Evolutionary conservation across 2,329 filamentous ascomycete species (phyloP), one percentile per base, ranked within the genome.

Genomic region (Fusarium sp.): DNA sequence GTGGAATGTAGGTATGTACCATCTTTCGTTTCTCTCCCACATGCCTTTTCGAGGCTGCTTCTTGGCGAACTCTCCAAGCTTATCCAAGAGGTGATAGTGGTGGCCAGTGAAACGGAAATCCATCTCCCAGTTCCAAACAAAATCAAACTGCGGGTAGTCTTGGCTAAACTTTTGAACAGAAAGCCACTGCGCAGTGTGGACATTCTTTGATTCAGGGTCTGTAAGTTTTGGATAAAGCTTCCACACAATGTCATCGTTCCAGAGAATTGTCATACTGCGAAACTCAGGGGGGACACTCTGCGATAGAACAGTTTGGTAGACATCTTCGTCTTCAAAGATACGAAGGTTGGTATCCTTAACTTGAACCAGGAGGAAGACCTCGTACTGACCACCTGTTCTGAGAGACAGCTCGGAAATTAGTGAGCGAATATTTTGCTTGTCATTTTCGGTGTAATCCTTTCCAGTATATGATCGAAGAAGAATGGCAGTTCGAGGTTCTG

Each of bases 91-190:
- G 74, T 95, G 91, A 80, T 95, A 95, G 81, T 94, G 91, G 70
- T 96, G 92, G 12, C 93, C 93, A 0, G 90, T 93, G 76, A 92
- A 92, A 50, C 93, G 87, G 35, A 91, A 90, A 77, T 96, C 93
- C 81, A 94, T 92, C 78, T 96, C 93, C 93, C 92, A 95, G 78
- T 95, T 95, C 92, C 93, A 96, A 73, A 94, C 86, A 75, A 88
- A 94, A 73, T 95, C 92, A 71, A 93, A 96, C 75, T 95, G 90
- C 0, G 92, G 92, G 75, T 94, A 91, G 53, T 92, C 91, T 75
- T 92, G 87, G 64, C 89, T 89, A 77, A 95, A 94, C 80, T 91
- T 91, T 77, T 94, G 92, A 5, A 94, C 85, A 9, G 91, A 91
- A 72, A 93, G 85, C 84, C 91, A 93, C 75, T 93, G 91, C 33